Conservation (phyloP, 768 basidiomycete species). For the Mycena chlorophos region DNA sequence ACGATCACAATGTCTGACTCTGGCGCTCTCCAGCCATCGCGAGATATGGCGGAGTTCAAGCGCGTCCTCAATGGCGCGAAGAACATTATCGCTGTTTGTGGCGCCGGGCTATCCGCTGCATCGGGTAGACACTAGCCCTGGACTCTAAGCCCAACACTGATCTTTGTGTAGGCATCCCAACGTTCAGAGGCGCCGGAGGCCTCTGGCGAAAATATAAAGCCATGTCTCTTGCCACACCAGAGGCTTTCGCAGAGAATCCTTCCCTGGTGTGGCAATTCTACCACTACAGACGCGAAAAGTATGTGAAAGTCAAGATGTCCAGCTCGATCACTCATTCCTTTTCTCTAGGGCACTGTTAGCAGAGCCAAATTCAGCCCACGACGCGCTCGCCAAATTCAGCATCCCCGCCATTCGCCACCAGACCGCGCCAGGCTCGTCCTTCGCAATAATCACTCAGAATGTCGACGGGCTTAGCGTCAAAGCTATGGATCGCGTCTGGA, state of each 20-base stretch:
- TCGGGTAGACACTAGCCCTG: constrained; percentile 42
- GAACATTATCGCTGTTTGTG: constrained; percentile 43
- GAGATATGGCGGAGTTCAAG: constrained; percentile 35
- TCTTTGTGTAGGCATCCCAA: constrained; percentile 40
- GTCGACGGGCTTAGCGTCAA: constrained; percentile 54
- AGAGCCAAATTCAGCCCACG: constrained; percentile 58
- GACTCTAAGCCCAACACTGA: constrained; percentile 18
- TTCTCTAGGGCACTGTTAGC: constrained; percentile 45
- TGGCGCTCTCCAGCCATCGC: constrained; percentile 4
- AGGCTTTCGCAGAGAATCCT: constrained; percentile 50
- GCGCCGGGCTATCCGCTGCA: constrained; percentile 66
- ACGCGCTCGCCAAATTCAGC: constrained; percentile 48
- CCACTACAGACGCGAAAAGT: constrained; percentile 59
- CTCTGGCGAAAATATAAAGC: constrained; percentile 54
- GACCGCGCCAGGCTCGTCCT: constrained; percentile 44
- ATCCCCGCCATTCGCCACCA: constrained; percentile 36
- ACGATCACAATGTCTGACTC: neutral
- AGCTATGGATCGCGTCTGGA: constrained; percentile 35
- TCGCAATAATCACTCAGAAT: constrained; percentile 61
- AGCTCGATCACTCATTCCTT: constrained; percentile 8
- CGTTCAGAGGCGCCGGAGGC: constrained; percentile 53
- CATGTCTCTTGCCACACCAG: constrained; percentile 51
- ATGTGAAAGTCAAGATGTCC: constrained; percentile 15
- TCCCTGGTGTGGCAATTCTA: constrained; percentile 65
- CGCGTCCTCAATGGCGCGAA: constrained; percentile 30